phyloP scores from a whole-genome alignment of 495 filamentous ascomycete genomes.

The Neurospora sp. region DNA sequence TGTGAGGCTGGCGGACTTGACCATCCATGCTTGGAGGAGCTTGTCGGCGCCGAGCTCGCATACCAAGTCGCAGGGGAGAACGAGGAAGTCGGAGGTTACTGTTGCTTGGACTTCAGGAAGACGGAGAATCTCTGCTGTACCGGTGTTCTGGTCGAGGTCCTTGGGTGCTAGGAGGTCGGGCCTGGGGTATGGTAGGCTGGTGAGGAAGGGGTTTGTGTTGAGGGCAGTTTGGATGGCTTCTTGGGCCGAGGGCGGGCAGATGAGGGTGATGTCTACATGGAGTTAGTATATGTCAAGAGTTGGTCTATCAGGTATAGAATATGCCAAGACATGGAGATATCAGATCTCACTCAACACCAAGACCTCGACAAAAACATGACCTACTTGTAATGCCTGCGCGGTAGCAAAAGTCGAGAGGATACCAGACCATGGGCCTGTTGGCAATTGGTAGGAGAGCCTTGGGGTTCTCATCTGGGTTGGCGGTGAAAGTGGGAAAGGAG shows the following conservation, averaged over 20 bases:
- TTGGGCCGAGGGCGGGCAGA: constrained; percentile 67
- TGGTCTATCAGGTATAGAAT: neutral
- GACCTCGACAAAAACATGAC: constrained; percentile 5
- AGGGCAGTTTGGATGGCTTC: constrained; percentile 67
- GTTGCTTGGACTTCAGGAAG: constrained; percentile 58
- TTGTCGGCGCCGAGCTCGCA: constrained; percentile 79
- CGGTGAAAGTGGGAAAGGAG: constrained; percentile 84
- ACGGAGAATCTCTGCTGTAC: constrained; percentile 84
- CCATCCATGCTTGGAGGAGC: constrained; percentile 86
- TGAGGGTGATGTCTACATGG: constrained; percentile 62
- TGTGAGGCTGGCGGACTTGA: constrained; percentile 59
- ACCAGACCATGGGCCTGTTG: constrained; percentile 94
- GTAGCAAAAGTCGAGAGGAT: constrained; percentile 84
- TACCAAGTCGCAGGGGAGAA: constrained; percentile 88
- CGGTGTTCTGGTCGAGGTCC: constrained; percentile 63
- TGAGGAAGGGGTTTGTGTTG: constrained; percentile 78
- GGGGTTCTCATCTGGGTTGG: constrained; percentile 76
- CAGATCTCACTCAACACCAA: constrained; percentile 4
- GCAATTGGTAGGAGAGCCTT: constrained; percentile 89
- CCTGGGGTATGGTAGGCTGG: constrained; percentile 63
- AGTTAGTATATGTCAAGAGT: constrained; percentile 1
- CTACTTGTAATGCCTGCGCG: constrained; percentile 72
- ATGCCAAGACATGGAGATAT: neutral
- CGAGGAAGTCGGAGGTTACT: constrained; percentile 76
- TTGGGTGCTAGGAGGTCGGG: constrained; percentile 66